Conservation (phyloP, 768 basidiomycete species). For the Kwoniella sp. region DNA sequence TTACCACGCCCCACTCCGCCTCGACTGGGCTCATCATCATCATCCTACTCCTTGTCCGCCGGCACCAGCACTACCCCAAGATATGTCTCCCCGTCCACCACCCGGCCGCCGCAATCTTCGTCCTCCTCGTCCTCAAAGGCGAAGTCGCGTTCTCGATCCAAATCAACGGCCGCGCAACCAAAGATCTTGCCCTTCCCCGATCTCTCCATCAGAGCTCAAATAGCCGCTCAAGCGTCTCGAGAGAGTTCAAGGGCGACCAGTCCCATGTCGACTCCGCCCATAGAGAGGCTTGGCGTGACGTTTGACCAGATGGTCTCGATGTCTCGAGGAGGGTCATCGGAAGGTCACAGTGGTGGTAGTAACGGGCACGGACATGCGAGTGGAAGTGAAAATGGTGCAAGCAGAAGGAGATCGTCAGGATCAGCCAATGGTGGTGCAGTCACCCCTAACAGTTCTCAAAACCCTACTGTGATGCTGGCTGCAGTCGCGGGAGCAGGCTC, state of each 20-base stretch:
- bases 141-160: slow-evolving; percentile 20
- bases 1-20: slow-evolving; percentile 17
- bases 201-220: slow-evolving; percentile 28
- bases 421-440: not conserved
- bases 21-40: slow-evolving; percentile 12
- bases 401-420: slow-evolving; percentile 7
- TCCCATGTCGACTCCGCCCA: slow-evolving; percentile 17
- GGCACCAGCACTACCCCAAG: not conserved
- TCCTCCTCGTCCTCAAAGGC: slow-evolving; percentile 1
- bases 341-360: not conserved
- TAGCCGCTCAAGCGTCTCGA: slow-evolving; percentile 13
- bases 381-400: not conserved
- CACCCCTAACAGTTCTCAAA: not conserved
- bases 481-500: slow-evolving; percentile 10
- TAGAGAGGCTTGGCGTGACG: slow-evolving; percentile 17
- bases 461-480: not conserved
- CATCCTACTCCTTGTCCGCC: not conserved
- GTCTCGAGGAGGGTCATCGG: slow-evolving; percentile 16
- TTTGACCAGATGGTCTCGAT: slow-evolving; percentile 20
- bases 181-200: slow-evolving; percentile 49
- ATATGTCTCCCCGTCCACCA: slow-evolving; percentile 11
- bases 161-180: slow-evolving; percentile 32
- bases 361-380: not conserved
- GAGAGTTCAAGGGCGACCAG: slow-evolving; percentile 27
- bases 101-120: not conserved